Conservation (phyloP, 2,329 filamentous ascomycete species). For the Exserohilum turcica region DNA sequence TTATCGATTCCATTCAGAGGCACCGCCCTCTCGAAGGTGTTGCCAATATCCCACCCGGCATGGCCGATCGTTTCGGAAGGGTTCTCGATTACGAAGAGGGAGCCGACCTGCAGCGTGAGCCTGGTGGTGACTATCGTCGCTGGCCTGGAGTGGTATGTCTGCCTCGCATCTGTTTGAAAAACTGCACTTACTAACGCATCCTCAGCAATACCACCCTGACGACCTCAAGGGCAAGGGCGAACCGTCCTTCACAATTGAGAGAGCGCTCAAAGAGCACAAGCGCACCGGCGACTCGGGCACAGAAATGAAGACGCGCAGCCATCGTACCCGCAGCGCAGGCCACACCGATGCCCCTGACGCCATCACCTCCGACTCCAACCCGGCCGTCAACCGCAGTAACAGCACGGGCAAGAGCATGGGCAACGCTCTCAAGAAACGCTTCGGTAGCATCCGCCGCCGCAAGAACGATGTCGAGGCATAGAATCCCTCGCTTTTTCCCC, state of each 20-base stretch:
- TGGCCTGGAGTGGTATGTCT: constrained; percentile 73
- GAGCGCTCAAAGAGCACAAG: constrained; percentile 66
- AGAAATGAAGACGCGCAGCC: constrained; percentile 50
- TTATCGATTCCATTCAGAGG: constrained; percentile 72
- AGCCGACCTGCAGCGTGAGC: constrained; percentile 82
- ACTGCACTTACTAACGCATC: constrained; percentile 10
- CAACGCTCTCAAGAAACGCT: constrained; percentile 53
- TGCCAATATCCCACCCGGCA: constrained; percentile 75
- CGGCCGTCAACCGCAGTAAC: constrained; percentile 40
- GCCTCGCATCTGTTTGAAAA: not conserved
- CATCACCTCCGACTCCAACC: constrained; percentile 39
- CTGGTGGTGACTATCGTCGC: constrained; percentile 78
- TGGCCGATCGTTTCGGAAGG: constrained; percentile 69
- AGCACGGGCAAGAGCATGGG: constrained; percentile 46
- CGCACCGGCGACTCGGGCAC: constrained; percentile 48
- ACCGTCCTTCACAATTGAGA: constrained; percentile 73
- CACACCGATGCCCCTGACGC: constrained; percentile 33
- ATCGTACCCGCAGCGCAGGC: constrained; percentile 46
- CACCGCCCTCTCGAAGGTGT: constrained; percentile 83
- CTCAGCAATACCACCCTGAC: constrained; percentile 68
- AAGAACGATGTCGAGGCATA: constrained; percentile 36
- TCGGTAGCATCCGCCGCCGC: constrained; percentile 52
- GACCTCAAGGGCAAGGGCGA: constrained; percentile 86
- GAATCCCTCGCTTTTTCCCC: constrained; percentile 12
- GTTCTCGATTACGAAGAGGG: constrained; percentile 82